Conservation (phyloP, 805 yeast genomes). For the Saccharomyces mikatae region DNA sequence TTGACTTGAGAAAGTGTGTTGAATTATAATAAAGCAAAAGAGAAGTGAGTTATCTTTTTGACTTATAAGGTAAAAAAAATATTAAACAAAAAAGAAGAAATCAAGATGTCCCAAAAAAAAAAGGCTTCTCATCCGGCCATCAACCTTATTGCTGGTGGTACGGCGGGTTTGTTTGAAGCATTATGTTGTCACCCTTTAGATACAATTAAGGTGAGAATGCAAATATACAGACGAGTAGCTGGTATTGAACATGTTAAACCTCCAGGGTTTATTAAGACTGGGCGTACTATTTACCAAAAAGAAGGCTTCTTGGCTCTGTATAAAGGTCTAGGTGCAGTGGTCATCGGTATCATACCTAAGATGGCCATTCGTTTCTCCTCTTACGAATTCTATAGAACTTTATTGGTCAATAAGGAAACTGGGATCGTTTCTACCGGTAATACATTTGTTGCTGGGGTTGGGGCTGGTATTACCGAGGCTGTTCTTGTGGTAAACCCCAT, state of each 20-base stretch:
- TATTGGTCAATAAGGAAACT: conserved; percentile 51
- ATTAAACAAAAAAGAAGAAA: neutral
- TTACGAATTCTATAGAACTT: conserved; percentile 76
- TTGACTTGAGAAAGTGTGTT: neutral
- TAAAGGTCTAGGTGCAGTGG: conserved; percentile 95
- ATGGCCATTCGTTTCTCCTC: conserved; percentile 97
- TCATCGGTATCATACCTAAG: conserved; percentile 94
- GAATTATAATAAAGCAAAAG: neutral
- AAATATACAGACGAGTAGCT: conserved; percentile 66
- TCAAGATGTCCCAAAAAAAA: conserved; percentile 25
- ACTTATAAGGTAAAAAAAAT: neutral
- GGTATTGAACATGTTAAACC: conserved; percentile 44
- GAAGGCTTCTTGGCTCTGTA: conserved; percentile 83
- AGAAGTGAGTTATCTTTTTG: neutral
- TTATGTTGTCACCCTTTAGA: conserved; percentile 96
- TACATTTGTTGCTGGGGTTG: conserved; percentile 87
- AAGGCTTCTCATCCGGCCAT: conserved; percentile 41
- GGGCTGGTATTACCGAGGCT: conserved; percentile 96
- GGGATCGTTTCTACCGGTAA: conserved; percentile 62
- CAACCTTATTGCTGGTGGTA: conserved; percentile 86
- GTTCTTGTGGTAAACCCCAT: conserved; percentile 91
- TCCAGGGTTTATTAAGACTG: conserved; percentile 83
- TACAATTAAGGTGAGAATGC: conserved; percentile 96
- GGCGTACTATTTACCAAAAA: conserved; percentile 62
- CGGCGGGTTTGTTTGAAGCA: conserved; percentile 97